Evolutionary conservation across 2,329 filamentous ascomycete genomes (phyloP).

Genomic region (Phyllachora maydis): DNA sequence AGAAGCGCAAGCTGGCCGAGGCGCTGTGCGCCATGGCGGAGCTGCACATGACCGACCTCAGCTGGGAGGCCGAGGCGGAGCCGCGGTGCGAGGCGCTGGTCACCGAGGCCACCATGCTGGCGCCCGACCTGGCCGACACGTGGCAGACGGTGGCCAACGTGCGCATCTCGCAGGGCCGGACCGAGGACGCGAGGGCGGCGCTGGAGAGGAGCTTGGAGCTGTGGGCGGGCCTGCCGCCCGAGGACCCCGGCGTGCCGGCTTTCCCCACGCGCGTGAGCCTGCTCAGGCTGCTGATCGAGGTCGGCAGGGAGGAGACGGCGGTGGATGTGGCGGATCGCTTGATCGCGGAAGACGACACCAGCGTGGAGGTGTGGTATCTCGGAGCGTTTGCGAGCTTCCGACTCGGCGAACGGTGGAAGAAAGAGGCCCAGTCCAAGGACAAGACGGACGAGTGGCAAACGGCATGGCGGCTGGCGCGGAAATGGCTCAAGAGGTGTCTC

Average conservation of each 20-base stretch:
- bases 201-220: conserved; percentile 59
- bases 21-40: conserved; percentile 89
- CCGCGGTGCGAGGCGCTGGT: conserved; percentile 69
- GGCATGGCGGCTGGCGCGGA: conserved; percentile 52
- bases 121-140: conserved; percentile 67
- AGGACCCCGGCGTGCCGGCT: conserved; percentile 55
- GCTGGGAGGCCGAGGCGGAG: conserved; percentile 83
- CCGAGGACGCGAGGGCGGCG: conserved; percentile 62
- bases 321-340: conserved; percentile 69
- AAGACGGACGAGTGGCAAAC: conserved; percentile 27
- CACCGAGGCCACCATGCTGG: conserved; percentile 74
- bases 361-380: conserved; percentile 92
- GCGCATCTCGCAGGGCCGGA: conserved; percentile 66
- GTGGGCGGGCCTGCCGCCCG: conserved; percentile 62
- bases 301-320: conserved; percentile 67
- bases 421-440: conserved; percentile 11
- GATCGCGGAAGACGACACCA: conserved; percentile 75
- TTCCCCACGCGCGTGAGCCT: conserved; percentile 75
- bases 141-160: conserved; percentile 91
- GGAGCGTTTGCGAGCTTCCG: conserved; percentile 86
- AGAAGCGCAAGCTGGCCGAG: conserved; percentile 65
- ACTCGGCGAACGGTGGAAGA: conserved; percentile 49
- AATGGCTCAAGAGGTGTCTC: conserved; percentile 67
- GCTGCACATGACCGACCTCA: conserved; percentile 97
- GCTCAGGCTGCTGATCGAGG: conserved; percentile 73